Base-by-base conservation (phyloP, 352 stramenopile species). In the Halophytophthora batemanensis region DNA sequence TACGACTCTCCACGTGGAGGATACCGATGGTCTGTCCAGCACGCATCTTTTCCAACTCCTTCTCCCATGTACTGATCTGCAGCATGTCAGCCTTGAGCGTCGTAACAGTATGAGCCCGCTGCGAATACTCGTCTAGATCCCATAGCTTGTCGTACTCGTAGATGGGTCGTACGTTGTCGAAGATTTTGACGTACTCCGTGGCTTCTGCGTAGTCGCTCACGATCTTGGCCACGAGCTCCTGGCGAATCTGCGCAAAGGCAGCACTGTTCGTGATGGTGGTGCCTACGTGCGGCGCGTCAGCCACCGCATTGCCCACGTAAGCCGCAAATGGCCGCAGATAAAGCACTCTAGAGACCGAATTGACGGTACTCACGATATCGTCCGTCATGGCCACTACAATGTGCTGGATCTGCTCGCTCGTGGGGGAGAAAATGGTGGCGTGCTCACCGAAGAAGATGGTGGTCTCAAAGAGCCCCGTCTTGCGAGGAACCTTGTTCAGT, bases 11-110 rank as follows among this genome's bases (percentile, higher is more conserved):
- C 5, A 98, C 90, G 50, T 96, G 81, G 6, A 98, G 56, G 25
- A 96, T 97, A 1, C 94, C 94, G 41, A 96, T 95, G 2, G 86
- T 92, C 47, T 97, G 86, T 2, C 90, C 86, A 1, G 82, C 85
- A 19, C 87, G 74, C 88, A 98, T 96, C 45, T 97, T 96, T 50
- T 97, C 88, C 14, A 98, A 77, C 59, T 98, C 91, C 55, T 97
- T 97, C 42, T 96, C 78, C 93, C 93, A 98, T 22, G 71, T 86
- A 21, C 74, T 84, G 23, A 98, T 96, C 43, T 91, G 77, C 28
- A 95, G 56, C 85, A 98, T 96, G 37, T 98, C 90, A 0, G 69
- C 74, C 50, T 94, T 91, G 13, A 97, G 69, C 6, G 85, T 92
- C 11, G 71, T 84, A 19, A 97, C 87, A 0, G 82, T 96, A 52